phyloP scores from a whole-genome alignment of 2,329 filamentous ascomycete species.

The Chaetomiaceae sp. region DNA sequence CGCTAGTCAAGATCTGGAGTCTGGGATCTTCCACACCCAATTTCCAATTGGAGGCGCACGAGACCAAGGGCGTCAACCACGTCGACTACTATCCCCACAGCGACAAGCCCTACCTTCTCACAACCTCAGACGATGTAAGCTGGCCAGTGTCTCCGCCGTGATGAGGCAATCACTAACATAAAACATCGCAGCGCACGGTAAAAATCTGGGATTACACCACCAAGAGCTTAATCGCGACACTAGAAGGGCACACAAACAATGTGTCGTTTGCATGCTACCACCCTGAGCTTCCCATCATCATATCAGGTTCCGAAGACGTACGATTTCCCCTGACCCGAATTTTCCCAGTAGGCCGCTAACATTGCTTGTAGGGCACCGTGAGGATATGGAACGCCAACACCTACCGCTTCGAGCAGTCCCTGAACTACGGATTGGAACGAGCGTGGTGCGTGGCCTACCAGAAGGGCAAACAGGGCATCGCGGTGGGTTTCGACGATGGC shows the following conservation, averaged over 20 bases:
- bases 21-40: conserved; percentile 89
- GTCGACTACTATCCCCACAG: conserved; percentile 81
- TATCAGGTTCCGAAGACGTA: conserved; percentile 88
- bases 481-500: conserved; percentile 95
- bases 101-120: conserved; percentile 82
- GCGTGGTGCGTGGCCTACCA: conserved; percentile 98
- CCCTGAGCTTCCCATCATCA: conserved; percentile 91
- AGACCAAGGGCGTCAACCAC: conserved; percentile 96
- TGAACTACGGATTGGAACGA: conserved; percentile 92
- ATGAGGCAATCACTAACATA: background rate
- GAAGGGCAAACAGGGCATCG: conserved; percentile 86
- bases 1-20: conserved; percentile 68
- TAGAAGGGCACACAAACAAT: conserved; percentile 96
- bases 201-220: conserved; percentile 99
- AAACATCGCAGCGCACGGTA: conserved; percentile 66
- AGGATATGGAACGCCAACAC: conserved; percentile 99
- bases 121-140: conserved; percentile 74
- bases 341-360: background rate
- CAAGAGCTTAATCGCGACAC: conserved; percentile 90
- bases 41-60: conserved; percentile 94
- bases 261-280: conserved; percentile 98
- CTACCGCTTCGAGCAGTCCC: conserved; percentile 88
- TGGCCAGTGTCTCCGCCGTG: background rate
- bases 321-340: background rate
- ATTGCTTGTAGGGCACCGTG: conserved; percentile 40